Percentiles rank a stretch among this genome's conserved stretches.
Evolutionary conservation across 2,329 filamentous ascomycete genomes (phyloP).

Genomic region (Colletotrichum echinochloae): DNA sequence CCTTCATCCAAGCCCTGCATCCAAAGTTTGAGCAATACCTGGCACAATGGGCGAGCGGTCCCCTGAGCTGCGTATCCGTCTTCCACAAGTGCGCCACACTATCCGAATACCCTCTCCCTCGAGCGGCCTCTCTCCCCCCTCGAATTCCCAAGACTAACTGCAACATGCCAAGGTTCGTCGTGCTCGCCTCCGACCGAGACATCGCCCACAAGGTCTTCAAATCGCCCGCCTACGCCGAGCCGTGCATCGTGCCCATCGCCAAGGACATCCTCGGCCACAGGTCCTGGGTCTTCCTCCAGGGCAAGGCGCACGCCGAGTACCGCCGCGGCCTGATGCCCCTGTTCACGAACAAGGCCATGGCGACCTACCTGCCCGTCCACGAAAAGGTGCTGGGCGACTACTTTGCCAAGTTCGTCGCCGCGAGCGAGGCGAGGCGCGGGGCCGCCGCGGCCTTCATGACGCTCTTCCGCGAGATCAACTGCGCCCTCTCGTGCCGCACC

Average conservation of each 20-base stretch:
- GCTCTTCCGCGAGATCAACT: constrained; percentile 81
- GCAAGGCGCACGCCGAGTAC: constrained; percentile 81
- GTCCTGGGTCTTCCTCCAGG: constrained; percentile 85
- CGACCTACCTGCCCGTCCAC: constrained; percentile 78
- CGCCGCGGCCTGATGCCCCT: constrained; percentile 80
- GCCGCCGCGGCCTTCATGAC: constrained; percentile 76
- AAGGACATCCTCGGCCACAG: constrained; percentile 78
- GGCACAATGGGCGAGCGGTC: constrained; percentile 82
- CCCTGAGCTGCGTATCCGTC: constrained; percentile 83
- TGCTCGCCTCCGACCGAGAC: constrained; percentile 81
- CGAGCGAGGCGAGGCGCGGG: constrained; percentile 64
- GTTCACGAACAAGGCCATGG: constrained; percentile 79
- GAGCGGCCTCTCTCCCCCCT: too few relatives aligned
- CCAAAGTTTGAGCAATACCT: constrained; percentile 81
- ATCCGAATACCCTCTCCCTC: background rate
- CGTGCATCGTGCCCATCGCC: constrained; percentile 82
- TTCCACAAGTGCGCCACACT: constrained; percentile 77
- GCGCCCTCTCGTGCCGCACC: constrained; percentile 80
- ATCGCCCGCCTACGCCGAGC: constrained; percentile 79
- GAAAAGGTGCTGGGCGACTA: constrained; percentile 79
- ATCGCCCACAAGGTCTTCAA: constrained; percentile 87
- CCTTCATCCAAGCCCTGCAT: constrained; percentile 80
- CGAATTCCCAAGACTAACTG: background rate
- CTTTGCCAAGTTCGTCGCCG: constrained; percentile 74
- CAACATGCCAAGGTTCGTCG: constrained; percentile 74